These are phyloP conservation scores for Calvatia gigantea DNA, from an alignment of 768 basidiomycete genomes.

Conservation along the genomic window DNA sequence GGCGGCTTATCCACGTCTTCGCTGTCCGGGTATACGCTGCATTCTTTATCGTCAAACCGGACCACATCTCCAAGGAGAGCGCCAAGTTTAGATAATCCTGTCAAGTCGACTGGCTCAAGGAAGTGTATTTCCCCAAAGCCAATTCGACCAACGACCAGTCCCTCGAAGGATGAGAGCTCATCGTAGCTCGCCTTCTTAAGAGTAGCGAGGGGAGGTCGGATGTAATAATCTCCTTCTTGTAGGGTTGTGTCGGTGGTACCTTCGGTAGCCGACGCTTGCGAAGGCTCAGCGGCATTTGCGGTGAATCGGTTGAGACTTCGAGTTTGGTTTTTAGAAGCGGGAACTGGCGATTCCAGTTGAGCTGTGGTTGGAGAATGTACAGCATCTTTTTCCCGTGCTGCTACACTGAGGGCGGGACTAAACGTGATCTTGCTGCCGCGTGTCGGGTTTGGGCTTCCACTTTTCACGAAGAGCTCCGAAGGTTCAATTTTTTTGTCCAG, in stretches of 20 bases:
- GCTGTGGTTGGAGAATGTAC: conserved; percentile 17
- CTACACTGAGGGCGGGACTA: conserved; percentile 70
- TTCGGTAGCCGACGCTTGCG: conserved; percentile 16
- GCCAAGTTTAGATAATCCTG: conserved; percentile 73
- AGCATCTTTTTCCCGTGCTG: conserved; percentile 71
- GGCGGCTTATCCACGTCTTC: conserved; percentile 83
- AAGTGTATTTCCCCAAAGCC: conserved; percentile 90
- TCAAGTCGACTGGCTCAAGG: conserved; percentile 80
- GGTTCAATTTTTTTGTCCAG: conserved; percentile 83
- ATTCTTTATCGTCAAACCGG: conserved; percentile 87
- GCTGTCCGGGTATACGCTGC: conserved; percentile 89
- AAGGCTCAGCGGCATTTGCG: conserved; percentile 37
- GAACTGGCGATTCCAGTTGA: conserved; percentile 4
- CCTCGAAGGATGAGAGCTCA: conserved; percentile 68
- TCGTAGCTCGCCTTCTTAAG: conserved; percentile 71
- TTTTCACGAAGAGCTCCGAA: conserved; percentile 59
- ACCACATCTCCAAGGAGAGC: conserved; percentile 85
- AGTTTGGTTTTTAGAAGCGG: conserved; percentile 23
- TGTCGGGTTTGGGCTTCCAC: conserved; percentile 40
- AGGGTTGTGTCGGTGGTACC: conserved; percentile 36
- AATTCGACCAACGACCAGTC: conserved; percentile 84
- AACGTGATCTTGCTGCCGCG: conserved; percentile 61
- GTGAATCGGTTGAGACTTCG: conserved; percentile 34
- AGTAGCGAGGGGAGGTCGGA: conserved; percentile 71
- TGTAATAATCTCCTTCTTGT: conserved; percentile 90